Percentiles rank a stretch among this genome's conserved stretches.
phyloP scores from a whole-genome alignment of 305 asterid genomes.

The Ilex paraguariensis region DNA sequence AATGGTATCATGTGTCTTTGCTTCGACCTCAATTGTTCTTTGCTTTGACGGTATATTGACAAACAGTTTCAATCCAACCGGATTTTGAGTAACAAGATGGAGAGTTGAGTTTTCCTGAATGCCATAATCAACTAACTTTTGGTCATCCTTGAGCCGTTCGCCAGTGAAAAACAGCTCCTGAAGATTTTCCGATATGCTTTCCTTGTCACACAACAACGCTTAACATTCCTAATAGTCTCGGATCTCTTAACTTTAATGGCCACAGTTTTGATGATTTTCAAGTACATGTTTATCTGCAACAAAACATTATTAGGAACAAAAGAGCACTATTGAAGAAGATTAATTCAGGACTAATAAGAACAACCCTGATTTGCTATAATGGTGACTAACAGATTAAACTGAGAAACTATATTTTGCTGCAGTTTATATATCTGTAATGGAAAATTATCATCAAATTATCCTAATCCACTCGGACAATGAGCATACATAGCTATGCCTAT shows the following conservation, averaged over 20 bases:
- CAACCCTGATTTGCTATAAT: too few species aligned
- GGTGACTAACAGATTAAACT: too few species aligned
- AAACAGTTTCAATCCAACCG: slow-evolving; percentile 3
- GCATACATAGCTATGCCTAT: too few species aligned
- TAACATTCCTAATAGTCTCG: slow-evolving; percentile 16
- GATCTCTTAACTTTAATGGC: slow-evolving; percentile 15
- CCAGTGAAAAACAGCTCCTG: slow-evolving; percentile 18
- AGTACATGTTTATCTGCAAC: slow-evolving; percentile 17
- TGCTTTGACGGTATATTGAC: slow-evolving; percentile 10
- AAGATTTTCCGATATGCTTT: slow-evolving; percentile 16
- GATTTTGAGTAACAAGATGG: slow-evolving; percentile 5
- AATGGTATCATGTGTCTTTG: slow-evolving; percentile 15
- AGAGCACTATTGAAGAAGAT: too few species aligned
- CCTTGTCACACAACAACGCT: slow-evolving; percentile 17
- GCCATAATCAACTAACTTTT: slow-evolving; percentile 14
- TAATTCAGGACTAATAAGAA: too few species aligned
- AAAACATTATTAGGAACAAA: neutral
- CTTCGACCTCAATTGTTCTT: slow-evolving; percentile 9
- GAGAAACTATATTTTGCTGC: too few species aligned
- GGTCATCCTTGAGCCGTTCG: slow-evolving; percentile 10
- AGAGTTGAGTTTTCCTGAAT: slow-evolving; percentile 15
- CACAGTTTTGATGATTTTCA: slow-evolving; percentile 18
- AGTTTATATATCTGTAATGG: too few species aligned
- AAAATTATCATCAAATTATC: too few species aligned
- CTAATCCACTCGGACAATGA: too few species aligned